A percentile compares a stretch with the other conserved stretches of the same genome.
phyloP scores from a whole-genome alignment of 2,329 filamentous ascomycete genomes.

The Alternaria triticimaculans region DNA sequence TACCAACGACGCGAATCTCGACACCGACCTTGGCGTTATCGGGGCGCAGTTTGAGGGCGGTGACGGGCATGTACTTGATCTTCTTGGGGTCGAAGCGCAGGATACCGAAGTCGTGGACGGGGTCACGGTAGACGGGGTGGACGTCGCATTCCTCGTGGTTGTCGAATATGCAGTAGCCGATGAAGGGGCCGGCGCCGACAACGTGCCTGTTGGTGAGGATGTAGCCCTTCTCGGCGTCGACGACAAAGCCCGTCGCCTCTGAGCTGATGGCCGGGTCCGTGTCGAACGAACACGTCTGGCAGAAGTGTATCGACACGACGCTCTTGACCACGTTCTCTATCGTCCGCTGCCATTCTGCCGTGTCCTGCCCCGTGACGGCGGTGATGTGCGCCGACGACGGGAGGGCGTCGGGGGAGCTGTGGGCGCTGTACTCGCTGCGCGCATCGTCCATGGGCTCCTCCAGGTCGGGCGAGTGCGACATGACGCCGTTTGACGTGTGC shows the following conservation, averaged over 20 bases:
- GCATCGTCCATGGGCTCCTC: slow-evolving; percentile 45
- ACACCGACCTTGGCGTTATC: slow-evolving; percentile 87
- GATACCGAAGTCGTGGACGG: slow-evolving; percentile 98
- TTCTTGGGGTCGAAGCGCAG: slow-evolving; percentile 93
- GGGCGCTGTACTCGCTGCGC: slow-evolving; percentile 44
- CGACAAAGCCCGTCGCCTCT: slow-evolving; percentile 96
- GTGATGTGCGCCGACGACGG: slow-evolving; percentile 38
- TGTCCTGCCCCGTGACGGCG: slow-evolving; percentile 62
- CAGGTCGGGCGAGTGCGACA: slow-evolving; percentile 22
- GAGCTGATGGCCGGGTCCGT: slow-evolving; percentile 94
- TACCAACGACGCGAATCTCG: slow-evolving; percentile 96
- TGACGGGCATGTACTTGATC: slow-evolving; percentile 96
- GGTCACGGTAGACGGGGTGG: slow-evolving; percentile 95
- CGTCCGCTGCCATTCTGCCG: slow-evolving; percentile 91
- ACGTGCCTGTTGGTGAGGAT: slow-evolving; percentile 74
- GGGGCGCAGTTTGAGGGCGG: slow-evolving; percentile 79
- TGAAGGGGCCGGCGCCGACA: slow-evolving; percentile 93
- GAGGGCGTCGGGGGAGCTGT: slow-evolving; percentile 53
- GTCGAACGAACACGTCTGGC: slow-evolving; percentile 96
- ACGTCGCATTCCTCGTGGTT: slow-evolving; percentile 98
- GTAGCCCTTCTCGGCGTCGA: slow-evolving; percentile 87
- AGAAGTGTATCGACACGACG: slow-evolving; percentile 98
- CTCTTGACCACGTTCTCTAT: slow-evolving; percentile 94
- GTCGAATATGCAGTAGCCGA: slow-evolving; percentile 98
- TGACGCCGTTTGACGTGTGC: slow-evolving; percentile 47